Evolutionary conservation across 352 stramenopile genomes (phyloP), one percentile per base, ranked within the genome.

Genomic region (Phytophthora multivora): DNA sequence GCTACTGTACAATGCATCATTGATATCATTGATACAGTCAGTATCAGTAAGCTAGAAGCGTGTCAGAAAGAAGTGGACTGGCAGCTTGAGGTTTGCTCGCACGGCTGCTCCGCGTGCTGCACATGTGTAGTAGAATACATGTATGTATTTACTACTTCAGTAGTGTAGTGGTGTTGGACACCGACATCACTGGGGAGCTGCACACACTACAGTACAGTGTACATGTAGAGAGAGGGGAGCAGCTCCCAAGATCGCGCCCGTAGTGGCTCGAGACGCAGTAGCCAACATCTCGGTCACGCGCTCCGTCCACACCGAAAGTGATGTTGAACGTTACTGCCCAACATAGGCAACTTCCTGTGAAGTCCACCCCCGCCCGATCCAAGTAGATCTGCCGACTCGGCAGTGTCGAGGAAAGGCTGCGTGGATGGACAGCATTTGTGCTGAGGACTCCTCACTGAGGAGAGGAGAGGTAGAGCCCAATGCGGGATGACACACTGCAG

Each of bases 81-180:
- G 31, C 53, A 26, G 38, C 19, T 57, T 33, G 4, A 47, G 28
- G 33, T 38, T 54, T 23, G 46, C 16, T 19, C 41, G 15, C 8
- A 13, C 18, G 26, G 41, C 50, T 28, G 39, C 40, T 50, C 35
- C 51, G 18, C 7, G 28, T n/a, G 31, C 19, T 35, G 19, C 16
- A 42, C 47, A 30, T 19, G 23, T 59, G 9, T 12, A 31, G 13
- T 33, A n/a, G n/a, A n/a, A n/a, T 42, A 9, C 23, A 15, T 35
- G 23, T n/a, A n/a, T n/a, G n/a, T n/a, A n/a, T n/a, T n/a, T n/a
- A n/a, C n/a, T n/a, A n/a, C n/a, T n/a, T n/a, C n/a, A n/a, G n/a
- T n/a, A n/a, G n/a, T n/a, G n/a, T 25, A 16, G 6, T 19, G 13
- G 40, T 60, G 53, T 46, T 61, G 53, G 53, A 61, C 41, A 48